phyloP scores from a whole-genome alignment of 208 protist species.

The Acanthamoeba quina region DNA sequence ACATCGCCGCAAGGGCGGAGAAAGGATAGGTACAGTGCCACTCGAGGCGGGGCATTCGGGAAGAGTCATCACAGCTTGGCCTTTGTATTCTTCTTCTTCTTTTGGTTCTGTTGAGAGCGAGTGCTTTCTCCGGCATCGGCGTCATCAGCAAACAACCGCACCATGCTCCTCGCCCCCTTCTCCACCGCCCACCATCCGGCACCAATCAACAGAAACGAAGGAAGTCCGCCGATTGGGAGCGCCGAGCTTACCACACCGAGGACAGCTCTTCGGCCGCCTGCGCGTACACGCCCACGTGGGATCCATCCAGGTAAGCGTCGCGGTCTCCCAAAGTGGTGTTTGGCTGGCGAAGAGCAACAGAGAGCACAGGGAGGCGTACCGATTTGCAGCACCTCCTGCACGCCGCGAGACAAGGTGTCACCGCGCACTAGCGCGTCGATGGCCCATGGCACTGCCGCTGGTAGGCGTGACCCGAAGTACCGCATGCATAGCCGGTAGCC shows the following conservation, averaged over 20 bases:
- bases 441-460: constrained; percentile 5
- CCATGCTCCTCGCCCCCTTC: neutral
- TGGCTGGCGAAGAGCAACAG: neutral
- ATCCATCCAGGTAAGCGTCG: neutral
- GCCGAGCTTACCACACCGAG: constrained; percentile 13
- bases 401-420: constrained; percentile 23
- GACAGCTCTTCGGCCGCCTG: neutral
- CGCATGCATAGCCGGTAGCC: constrained; percentile 45
- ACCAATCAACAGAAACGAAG: constrained; percentile 21
- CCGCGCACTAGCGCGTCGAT: constrained; percentile 19
- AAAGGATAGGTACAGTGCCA: no score
- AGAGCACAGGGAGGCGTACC: neutral
- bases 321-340: no score
- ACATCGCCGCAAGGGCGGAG: no score
- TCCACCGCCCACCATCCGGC: constrained; percentile 37
- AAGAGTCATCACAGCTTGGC: neutral
- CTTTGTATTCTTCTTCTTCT: neutral
- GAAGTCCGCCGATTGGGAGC: constrained; percentile 6
- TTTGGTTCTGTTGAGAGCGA: neutral
- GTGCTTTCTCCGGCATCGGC: neutral
- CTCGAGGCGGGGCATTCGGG: no score
- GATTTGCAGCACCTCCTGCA: constrained; percentile 31
- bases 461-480: constrained; percentile 13
- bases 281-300: neutral
- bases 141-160: constrained; percentile 6